Conservation (phyloP, 2,329 filamentous ascomycete genomes). For the Alternaria triticina region DNA sequence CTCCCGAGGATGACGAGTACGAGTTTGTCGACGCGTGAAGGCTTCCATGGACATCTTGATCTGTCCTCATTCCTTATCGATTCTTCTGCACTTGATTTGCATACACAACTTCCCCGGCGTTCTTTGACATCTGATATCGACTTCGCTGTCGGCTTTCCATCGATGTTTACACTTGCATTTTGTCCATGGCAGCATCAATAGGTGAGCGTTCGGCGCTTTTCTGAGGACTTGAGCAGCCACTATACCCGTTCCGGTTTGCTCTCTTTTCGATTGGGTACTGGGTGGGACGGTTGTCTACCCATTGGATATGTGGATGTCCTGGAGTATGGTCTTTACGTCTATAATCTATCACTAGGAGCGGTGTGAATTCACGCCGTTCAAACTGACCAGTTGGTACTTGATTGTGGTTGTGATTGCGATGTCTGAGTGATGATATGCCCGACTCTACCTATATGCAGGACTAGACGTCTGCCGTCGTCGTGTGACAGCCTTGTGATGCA, state of each 20-base stretch:
- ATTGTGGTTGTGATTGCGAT: neutral
- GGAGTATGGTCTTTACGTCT: constrained; percentile 7
- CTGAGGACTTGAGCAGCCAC: constrained; percentile 51
- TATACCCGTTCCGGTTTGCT: constrained; percentile 42
- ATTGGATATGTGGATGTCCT: constrained; percentile 2
- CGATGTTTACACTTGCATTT: constrained; percentile 36
- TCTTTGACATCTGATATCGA: constrained; percentile 21
- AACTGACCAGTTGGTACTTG: constrained; percentile 3
- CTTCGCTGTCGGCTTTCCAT: constrained; percentile 23
- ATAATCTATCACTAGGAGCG: constrained; percentile 24
- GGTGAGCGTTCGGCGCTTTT: constrained; percentile 50
- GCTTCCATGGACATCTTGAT: constrained; percentile 4
- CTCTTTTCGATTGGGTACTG: constrained; percentile 21
- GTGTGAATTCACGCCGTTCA: constrained; percentile 45
- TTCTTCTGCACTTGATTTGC: constrained; percentile 25
- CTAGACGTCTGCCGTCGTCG: neutral
- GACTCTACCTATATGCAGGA: neutral
- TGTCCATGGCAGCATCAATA: constrained; percentile 49
- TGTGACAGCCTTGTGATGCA: neutral
- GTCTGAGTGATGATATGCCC: neutral
- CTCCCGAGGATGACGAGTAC: constrained; percentile 50
- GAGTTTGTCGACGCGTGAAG: constrained; percentile 47
- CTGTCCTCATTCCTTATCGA: constrained; percentile 5
- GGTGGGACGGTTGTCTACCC: constrained; percentile 11
- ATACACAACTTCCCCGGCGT: constrained; percentile 32